phyloP scores from a whole-genome alignment of 805 yeast genomes.

The Candida stauntonica region DNA sequence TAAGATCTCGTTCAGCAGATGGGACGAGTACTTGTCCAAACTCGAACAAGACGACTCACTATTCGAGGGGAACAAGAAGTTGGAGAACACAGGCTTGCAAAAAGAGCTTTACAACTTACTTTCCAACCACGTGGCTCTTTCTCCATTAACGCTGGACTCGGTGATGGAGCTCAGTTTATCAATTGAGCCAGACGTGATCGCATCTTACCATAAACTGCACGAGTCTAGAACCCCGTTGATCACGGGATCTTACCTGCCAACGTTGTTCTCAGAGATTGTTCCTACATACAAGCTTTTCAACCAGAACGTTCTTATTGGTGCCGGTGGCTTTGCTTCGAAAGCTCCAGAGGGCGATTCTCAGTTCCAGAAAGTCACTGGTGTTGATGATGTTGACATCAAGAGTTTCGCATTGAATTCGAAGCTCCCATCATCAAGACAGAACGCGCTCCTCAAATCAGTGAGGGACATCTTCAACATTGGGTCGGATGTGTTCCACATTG shows the following conservation, averaged over 20 bases:
- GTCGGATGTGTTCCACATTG: conserved; percentile 50
- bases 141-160: conserved; percentile 44
- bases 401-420: conserved; percentile 20
- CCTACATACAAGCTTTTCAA: conserved; percentile 57
- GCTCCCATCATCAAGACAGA: conserved; percentile 34
- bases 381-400: conserved; percentile 39
- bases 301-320: conserved; percentile 46
- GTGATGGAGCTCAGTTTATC: conserved; percentile 62
- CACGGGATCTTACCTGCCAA: conserved; percentile 60
- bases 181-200: conserved; percentile 56
- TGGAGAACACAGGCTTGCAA: conserved; percentile 31
- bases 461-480: conserved; percentile 64
- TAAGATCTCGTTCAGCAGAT: conserved; percentile 68
- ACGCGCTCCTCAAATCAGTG: conserved; percentile 48
- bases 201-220: conserved; percentile 39
- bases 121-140: conserved; percentile 36
- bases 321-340: conserved; percentile 38
- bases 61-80: conserved; percentile 21
- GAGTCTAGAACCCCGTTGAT: conserved; percentile 52
- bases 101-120: conserved; percentile 42
- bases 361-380: conserved; percentile 39
- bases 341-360: conserved; percentile 2
- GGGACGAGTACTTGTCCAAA: conserved; percentile 67
- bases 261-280: conserved; percentile 54
- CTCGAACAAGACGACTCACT: conserved; percentile 39